Base-by-base conservation (phyloP, 2,329 filamentous ascomycete species). In the Colletotrichum musae region DNA sequence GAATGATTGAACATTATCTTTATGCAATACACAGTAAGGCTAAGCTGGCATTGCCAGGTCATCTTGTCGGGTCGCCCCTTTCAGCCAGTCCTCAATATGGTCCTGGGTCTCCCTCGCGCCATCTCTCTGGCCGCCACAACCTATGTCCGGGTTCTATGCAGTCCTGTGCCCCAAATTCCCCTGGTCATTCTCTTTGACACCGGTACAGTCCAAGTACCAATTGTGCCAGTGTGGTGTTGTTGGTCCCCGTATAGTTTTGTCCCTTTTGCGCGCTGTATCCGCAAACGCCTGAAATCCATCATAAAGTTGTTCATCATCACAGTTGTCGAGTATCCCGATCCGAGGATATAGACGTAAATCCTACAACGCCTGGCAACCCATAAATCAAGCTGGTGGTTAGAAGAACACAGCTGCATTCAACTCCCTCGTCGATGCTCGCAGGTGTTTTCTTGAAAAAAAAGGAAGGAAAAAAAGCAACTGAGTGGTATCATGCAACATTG, bases 1-100 rank as follows among this genome's bases (percentile, higher is more conserved):
- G 32, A 58, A 70, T 58, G 58, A 63, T 63, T 68, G 64, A 50
- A 50, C 53, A 68, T 70, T 70, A 68, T 70, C 57, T 70, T 70
- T 70, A 70, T 32, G 50, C 51, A 69, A 52, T 66, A 66, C 32
- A 12, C 60, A 36, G 51, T 52, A 41, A 52, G 43, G 32, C 60
- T 50, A 52, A 51, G 50, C 56, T 60, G 51, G 58, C 18, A 24
- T 45, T 24, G 16, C 41, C 18, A n/a, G 41, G 16, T 54, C 41
- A 43, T 21, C 62, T 47, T 21, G 36, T 7, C 16, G 58, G 32
- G 64, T 67, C 45, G 51, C 56, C 56, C 36, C 56, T 59, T 24
- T 12, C 39, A 54, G 63, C 24, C 56, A 66, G 43, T 43, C 45
- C 26, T 32, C 39, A 21, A 18, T 47, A 10, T 36, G 32, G 12